Percentiles rank a stretch among this genome's conserved stretches.
Evolutionary conservation across 2,329 filamentous ascomycete species (phyloP).

Genomic region (Lachnellula cervina): DNA sequence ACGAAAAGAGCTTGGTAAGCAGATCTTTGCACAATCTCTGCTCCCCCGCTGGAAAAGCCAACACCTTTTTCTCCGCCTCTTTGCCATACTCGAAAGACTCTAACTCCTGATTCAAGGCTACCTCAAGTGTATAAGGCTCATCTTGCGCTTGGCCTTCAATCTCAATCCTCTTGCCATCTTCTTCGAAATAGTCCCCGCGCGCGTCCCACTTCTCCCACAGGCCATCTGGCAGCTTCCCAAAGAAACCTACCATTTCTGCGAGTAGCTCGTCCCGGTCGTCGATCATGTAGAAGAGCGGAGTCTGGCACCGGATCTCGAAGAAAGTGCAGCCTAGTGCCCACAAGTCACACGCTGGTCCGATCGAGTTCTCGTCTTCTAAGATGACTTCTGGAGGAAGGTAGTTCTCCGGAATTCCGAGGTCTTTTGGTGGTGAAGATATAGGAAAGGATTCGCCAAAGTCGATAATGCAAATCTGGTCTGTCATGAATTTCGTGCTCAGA

Average conservation of each 20-base stretch:
- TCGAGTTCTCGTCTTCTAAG: neutral
- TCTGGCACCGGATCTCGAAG: neutral
- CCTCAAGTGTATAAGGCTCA: no score
- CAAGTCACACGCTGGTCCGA: constrained; percentile 2
- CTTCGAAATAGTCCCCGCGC: no score
- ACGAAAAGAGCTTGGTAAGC: no score
- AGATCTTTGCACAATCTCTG: no score
- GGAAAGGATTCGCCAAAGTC: neutral
- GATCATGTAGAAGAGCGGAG: neutral
- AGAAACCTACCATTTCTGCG: neutral
- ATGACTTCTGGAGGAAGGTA: constrained; percentile 2
- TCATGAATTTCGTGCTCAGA: neutral
- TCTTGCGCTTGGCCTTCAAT: no score
- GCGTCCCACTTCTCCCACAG: neutral
- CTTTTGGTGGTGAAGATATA: neutral
- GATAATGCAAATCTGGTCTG: neutral
- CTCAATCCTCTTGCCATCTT: no score
- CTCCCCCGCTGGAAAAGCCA: no score
- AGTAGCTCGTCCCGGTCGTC: neutral
- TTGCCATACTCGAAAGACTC: no score
- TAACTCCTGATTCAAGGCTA: no score
- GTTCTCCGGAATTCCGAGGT: neutral
- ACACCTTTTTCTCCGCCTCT: no score
- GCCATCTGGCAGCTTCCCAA: neutral
- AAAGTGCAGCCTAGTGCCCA: constrained; percentile 10